Evolutionary conservation across 805 yeast genomes (phyloP).

Genomic region (Metschnikowia chrysomelidarum): DNA sequence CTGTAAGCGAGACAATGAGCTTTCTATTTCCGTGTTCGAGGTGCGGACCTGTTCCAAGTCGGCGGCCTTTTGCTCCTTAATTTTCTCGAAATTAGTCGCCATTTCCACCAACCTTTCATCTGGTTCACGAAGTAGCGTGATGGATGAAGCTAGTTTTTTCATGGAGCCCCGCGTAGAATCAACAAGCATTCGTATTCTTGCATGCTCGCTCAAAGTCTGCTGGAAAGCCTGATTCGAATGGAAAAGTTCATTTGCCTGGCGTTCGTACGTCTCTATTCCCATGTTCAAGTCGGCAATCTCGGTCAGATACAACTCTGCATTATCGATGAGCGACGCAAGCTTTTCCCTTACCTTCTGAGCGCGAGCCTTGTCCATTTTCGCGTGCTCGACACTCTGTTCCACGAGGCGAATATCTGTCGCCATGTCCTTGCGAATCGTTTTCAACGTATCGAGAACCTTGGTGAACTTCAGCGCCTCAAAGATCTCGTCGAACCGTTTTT

Average conservation of each 20-base stretch:
- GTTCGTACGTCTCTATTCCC: slow-evolving; percentile 52
- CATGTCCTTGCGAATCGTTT: slow-evolving; percentile 74
- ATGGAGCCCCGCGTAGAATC: slow-evolving; percentile 49
- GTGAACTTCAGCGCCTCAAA: slow-evolving; percentile 94
- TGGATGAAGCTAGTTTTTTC: slow-evolving; percentile 45
- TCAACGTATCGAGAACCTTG: slow-evolving; percentile 80
- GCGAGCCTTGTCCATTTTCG: slow-evolving; percentile 69
- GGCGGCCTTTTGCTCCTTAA: slow-evolving; percentile 19
- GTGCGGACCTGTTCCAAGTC: slow-evolving; percentile 14
- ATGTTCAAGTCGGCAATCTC: slow-evolving; percentile 49
- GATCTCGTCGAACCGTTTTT: slow-evolving; percentile 93
- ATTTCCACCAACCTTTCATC: slow-evolving; percentile 30
- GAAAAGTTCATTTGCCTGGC: slow-evolving; percentile 61
- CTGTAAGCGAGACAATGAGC: slow-evolving; percentile 21
- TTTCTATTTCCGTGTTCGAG: slow-evolving; percentile 16
- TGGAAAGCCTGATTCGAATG: slow-evolving; percentile 81
- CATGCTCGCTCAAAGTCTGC: slow-evolving; percentile 60
- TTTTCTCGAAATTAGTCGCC: slow-evolving; percentile 29
- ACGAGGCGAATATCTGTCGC: slow-evolving; percentile 69
- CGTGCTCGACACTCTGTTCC: slow-evolving; percentile 75
- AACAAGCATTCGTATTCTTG: slow-evolving; percentile 51
- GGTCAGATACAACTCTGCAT: slow-evolving; percentile 44
- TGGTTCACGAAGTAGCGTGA: slow-evolving; percentile 44
- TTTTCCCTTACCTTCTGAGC: slow-evolving; percentile 57
- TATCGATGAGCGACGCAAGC: slow-evolving; percentile 40